Evolutionary conservation across 2,329 filamentous ascomycete genomes (phyloP).

Genomic region (Periconia digitata): DNA sequence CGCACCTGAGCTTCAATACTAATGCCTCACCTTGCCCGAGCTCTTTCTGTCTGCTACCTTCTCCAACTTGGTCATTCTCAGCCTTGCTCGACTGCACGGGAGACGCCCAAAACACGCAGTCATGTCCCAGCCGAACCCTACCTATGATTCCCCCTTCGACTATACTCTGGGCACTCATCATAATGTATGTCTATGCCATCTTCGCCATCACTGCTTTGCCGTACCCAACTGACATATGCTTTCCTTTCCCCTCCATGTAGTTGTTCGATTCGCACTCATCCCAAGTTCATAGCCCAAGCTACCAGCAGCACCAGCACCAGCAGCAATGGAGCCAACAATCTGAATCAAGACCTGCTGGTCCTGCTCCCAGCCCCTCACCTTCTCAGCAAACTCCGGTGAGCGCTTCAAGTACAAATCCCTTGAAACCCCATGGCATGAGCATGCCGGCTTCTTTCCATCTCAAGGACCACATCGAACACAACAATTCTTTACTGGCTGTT

Average conservation of each 20-base stretch:
- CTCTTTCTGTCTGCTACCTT: conserved; percentile 13
- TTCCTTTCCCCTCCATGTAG: conserved; percentile 8
- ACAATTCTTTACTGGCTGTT: conserved; percentile 17
- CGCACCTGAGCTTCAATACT: conserved; percentile 27
- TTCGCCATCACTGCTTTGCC: neutral
- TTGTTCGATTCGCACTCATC: conserved; percentile 14
- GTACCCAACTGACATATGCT: neutral
- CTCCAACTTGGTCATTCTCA: conserved; percentile 9
- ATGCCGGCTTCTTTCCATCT: conserved; percentile 8
- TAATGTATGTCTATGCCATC: conserved; percentile 14
- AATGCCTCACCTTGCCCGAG: conserved; percentile 33
- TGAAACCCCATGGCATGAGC: conserved; percentile 6
- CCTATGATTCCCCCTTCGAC: conserved; percentile 16
- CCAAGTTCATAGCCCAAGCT: conserved; percentile 12
- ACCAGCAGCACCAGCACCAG: too few species aligned
- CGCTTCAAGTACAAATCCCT: conserved; percentile 9
- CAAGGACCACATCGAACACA: conserved; percentile 11
- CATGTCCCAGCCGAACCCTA: conserved; percentile 29
- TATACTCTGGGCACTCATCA: conserved; percentile 11
- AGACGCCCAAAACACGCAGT: conserved; percentile 3
- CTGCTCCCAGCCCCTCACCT: conserved; percentile 19
- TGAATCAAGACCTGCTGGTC: conserved; percentile 15
- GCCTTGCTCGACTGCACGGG: conserved; percentile 31
- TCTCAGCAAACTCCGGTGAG: conserved; percentile 15
- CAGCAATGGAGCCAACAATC: conserved; percentile 21